Percentiles rank a stretch among this genome's conserved stretches.
Evolutionary conservation across 163 green algal genomes (phyloP).

Genomic region (Prototheca cutis): DNA sequence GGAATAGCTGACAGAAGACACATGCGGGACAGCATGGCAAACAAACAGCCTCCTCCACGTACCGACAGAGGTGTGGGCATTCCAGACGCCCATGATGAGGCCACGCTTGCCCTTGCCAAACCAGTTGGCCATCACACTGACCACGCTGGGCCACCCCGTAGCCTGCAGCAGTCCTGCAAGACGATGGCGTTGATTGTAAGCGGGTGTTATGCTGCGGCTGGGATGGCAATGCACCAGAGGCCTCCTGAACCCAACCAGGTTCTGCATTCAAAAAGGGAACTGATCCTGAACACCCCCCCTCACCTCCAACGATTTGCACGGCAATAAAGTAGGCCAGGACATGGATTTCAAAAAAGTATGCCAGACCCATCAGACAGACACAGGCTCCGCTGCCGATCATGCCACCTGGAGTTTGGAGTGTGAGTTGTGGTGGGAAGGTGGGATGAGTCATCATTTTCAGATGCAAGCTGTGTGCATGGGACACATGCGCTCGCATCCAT

Average conservation of each 20-base stretch:
- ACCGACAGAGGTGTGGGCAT: constrained; percentile 81
- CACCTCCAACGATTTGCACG: constrained; percentile 43
- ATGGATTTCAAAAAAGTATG: constrained; percentile 78
- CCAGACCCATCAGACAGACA: constrained; percentile 60
- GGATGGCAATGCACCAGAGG: no score
- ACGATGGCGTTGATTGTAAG: neutral
- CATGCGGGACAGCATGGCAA: no score
- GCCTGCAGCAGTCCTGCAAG: constrained; percentile 70
- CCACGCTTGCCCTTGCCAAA: constrained; percentile 83
- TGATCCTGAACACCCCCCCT: neutral
- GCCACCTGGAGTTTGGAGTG: constrained; percentile 31
- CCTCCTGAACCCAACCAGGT: no score
- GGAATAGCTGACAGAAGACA: no score
- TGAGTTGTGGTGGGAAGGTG: no score
- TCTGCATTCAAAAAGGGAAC: no score
- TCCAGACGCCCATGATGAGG: constrained; percentile 92
- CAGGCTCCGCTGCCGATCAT: constrained; percentile 64
- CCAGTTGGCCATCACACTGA: constrained; percentile 90
- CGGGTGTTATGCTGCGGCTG: neutral
- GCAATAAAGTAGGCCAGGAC: constrained; percentile 63
- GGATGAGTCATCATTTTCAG: no score
- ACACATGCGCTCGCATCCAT: no score
- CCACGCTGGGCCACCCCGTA: constrained; percentile 85
- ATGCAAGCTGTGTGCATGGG: no score
- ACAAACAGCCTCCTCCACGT: no score